These are phyloP conservation scores for Physcia stellaris DNA, from an alignment of 495 filamentous ascomycete species.

Conservation along the genomic window DNA sequence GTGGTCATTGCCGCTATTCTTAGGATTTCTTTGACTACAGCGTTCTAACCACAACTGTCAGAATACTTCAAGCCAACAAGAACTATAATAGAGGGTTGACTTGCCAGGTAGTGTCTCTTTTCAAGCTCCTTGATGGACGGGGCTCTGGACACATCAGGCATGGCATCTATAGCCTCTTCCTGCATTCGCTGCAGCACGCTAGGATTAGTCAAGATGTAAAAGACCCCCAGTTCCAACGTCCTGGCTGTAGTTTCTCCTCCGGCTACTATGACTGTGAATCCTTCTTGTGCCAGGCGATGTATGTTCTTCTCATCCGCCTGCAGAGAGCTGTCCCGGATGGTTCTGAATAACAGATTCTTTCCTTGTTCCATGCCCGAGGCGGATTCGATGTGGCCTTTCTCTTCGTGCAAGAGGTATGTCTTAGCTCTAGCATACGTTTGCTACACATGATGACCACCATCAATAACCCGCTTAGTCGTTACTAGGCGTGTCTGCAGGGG, in stretches of 20 bases:
- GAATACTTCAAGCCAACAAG: not conserved
- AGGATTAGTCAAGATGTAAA: conserved; percentile 19
- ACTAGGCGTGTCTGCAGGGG: not conserved
- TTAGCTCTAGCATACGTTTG: not conserved
- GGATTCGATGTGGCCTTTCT: not conserved
- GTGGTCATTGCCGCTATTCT: conserved; percentile 26
- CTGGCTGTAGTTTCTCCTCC: conserved; percentile 22
- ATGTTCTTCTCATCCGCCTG: conserved; percentile 13
- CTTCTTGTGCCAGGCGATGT: conserved; percentile 20
- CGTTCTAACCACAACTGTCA: too few relatives aligned
- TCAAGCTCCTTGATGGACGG: too few relatives aligned
- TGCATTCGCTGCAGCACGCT: too few relatives aligned
- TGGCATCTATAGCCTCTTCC: too few relatives aligned
- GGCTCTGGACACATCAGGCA: too few relatives aligned
- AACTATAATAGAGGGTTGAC: conserved; percentile 17
- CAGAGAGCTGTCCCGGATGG: conserved; percentile 3
- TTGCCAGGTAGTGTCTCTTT: too few relatives aligned
- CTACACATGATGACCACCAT: conserved; percentile 1
- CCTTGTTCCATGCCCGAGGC: not conserved
- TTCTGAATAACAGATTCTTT: conserved; percentile 4
- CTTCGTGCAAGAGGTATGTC: not conserved
- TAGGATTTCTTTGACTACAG: conserved; percentile 7
- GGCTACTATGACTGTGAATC: conserved; percentile 15
- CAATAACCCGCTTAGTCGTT: not conserved
- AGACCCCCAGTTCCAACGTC: conserved; percentile 17